These are phyloP conservation scores for Purshia tridentata DNA, from an alignment of 306 rosid species.

Conservation along the genomic window DNA sequence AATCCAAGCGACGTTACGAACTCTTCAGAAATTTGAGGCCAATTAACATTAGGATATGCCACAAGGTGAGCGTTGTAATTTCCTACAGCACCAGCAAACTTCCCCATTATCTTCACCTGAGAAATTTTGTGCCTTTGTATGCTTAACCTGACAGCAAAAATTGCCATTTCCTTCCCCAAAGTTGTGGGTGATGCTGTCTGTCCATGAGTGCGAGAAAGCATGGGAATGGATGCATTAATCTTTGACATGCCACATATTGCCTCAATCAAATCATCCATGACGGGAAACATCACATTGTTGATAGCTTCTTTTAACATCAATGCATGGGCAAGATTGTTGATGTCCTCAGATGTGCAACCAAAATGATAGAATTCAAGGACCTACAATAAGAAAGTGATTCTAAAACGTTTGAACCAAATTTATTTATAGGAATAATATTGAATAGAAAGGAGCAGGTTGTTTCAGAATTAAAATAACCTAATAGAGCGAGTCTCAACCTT, in stretches of 20 bases:
- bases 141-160: constrained; percentile 73
- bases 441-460: background rate
- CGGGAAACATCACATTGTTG: constrained; percentile 56
- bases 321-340: constrained; percentile 86
- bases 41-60: constrained; percentile 70
- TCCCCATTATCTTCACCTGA: constrained; percentile 69
- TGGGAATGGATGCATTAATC: constrained; percentile 60
- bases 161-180: constrained; percentile 91
- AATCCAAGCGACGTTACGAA: constrained; percentile 65
- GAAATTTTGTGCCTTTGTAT: constrained; percentile 66
- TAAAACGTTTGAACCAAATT: background rate
- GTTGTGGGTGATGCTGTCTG: constrained; percentile 98
- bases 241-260: constrained; percentile 59
- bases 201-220: constrained; percentile 93
- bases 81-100: constrained; percentile 95
- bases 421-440: background rate
- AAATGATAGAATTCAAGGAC: constrained; percentile 92
- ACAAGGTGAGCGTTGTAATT: constrained; percentile 85
- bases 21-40: constrained; percentile 69
- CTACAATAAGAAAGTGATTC: constrained; percentile 40
- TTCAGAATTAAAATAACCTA: background rate
- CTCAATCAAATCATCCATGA: constrained; percentile 56
- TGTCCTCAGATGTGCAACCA: constrained; percentile 90
- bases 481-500: constrained; percentile 26
- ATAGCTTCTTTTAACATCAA: constrained; percentile 80